Conservation (phyloP, 176 grass and related monocot genomes). For the Cenchrus fungigraminus region DNA sequence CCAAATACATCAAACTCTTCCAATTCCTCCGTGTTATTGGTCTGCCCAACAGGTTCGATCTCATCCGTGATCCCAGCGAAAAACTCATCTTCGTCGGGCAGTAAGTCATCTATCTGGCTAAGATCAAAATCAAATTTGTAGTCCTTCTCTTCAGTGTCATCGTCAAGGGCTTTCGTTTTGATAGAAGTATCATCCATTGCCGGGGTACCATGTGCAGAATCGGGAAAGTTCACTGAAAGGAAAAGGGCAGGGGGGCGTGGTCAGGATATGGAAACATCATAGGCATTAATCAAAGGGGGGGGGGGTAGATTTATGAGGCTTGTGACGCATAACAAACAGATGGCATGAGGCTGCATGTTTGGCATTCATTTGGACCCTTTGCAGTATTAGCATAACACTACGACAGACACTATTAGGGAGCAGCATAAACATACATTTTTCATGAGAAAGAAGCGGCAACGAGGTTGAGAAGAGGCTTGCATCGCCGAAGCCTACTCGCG, state of each 20-base stretch:
- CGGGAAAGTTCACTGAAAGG: constrained; percentile 54
- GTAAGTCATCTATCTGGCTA: constrained; percentile 52
- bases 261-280: constrained; percentile 13
- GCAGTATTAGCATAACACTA: not conserved
- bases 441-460: constrained; percentile 72
- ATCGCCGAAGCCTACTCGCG: constrained; percentile 46
- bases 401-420: not conserved
- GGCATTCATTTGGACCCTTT: not conserved
- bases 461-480: constrained; percentile 89
- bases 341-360: not conserved
- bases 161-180: constrained; percentile 39
- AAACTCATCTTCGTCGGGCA: constrained; percentile 90
- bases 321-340: not conserved
- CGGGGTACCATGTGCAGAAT: constrained; percentile 51
- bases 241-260: not conserved
- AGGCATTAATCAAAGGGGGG: not conserved
- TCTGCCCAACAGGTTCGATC: constrained; percentile 42
- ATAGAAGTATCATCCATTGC: constrained; percentile 52
- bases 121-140: constrained; percentile 69
- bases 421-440: constrained; percentile 58
- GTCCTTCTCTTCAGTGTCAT: constrained; percentile 59
- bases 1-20: constrained; percentile 96
- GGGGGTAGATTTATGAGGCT: not conserved
- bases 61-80: constrained; percentile 71
- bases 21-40: constrained; percentile 55